Evolutionary conservation across 176 grass and related monocot species (phyloP), one percentile per base, ranked within the genome.

Genomic region (Otatea glauca): DNA sequence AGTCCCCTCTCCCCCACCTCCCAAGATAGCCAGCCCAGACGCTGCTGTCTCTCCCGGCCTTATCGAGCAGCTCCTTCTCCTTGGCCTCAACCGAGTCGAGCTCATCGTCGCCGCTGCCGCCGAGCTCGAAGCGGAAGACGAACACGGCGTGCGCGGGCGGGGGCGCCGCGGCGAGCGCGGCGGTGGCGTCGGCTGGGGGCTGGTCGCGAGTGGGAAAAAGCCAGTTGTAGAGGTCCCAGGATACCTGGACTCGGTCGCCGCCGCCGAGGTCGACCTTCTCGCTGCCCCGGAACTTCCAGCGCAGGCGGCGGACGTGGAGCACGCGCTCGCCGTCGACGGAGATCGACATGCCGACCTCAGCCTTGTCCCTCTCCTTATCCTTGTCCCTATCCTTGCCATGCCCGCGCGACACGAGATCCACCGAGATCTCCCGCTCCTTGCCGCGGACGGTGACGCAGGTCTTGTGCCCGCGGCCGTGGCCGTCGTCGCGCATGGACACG

Each of bases 171-270:
- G 63, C 53, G 24, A 78, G 47, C 1, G 69, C 58, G 72, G 78
- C 43, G 2, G 69, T 13, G 43, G 80, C 87, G 34, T 89, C 83
- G 10, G 77, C 65, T 3, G 87, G 27, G 3, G 54, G 55, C 49
- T 77, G 18, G 5, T 84, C 78, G 21, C 86, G 91, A 32, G 68
- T 27, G 16, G 88, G 91, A 89, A 93, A 98, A 29, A 98, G 85
- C 96, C 96, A 98, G 75, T 95, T 89, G 68, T 98, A 89, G 38
- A 98, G 83, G 83, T 98, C 91, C 96, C 96, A 98, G 9, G 96
- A 95, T 80, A 98, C 77, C 51, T 84, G 96, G 49, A 95, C 90
- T 13, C 68, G 82, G 63, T 84, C 72, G 49, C 89, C 91, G 44
- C 88, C 82, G 66, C 90, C 89, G 70, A 92, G 80, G 47, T 95